Conservation (phyloP, 345 rosid genomes). For the Heritiera fomes region DNA sequence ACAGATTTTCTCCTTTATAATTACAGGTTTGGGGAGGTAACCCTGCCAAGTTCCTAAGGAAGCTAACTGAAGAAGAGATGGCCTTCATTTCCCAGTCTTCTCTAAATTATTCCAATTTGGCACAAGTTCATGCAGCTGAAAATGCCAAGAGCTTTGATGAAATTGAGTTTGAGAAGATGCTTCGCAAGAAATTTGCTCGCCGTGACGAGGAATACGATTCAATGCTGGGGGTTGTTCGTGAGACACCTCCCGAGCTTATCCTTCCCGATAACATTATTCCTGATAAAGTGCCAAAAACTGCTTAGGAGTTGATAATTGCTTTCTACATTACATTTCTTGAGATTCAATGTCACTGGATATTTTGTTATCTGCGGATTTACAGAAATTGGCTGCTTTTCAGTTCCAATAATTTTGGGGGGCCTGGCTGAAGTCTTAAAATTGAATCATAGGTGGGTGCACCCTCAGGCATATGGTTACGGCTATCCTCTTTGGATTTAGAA, state of each 20-base stretch:
- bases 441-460: background rate
- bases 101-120: constrained; percentile 63
- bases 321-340: background rate
- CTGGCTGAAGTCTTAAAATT: background rate
- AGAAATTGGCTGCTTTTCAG: constrained; percentile 17
- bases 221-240: constrained; percentile 74
- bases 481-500: constrained; percentile 1
- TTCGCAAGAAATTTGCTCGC: constrained; percentile 63
- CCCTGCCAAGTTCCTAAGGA: constrained; percentile 81
- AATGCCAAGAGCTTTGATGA: constrained; percentile 66
- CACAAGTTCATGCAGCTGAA: constrained; percentile 83
- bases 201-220: constrained; percentile 81
- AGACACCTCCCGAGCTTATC: constrained; percentile 64
- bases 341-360: constrained; percentile 13
- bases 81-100: constrained; percentile 75
- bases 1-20: background rate
- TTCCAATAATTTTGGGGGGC: constrained; percentile 20
- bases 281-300: constrained; percentile 46
- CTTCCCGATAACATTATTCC: constrained; percentile 59
- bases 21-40: constrained; percentile 91
- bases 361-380: constrained; percentile 7
- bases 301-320: constrained; percentile 27
- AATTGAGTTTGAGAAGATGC: constrained; percentile 69
- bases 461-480: background rate
- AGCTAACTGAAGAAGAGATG: constrained; percentile 81